Base-by-base conservation (phyloP, 83 land plant species). In the Isoetes engelmannii region DNA sequence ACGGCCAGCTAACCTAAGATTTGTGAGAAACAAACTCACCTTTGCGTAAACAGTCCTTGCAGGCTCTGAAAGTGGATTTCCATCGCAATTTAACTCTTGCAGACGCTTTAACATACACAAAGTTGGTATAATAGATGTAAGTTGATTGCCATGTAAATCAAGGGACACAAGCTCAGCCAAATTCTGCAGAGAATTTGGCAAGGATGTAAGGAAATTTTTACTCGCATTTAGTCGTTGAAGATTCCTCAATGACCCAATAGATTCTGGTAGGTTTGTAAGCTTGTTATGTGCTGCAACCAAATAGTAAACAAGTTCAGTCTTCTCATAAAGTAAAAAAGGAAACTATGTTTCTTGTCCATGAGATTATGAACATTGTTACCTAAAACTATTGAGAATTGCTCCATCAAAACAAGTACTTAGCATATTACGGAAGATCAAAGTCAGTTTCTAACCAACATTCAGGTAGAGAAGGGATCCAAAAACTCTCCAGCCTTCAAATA, bases 1-100 rank as follows among this genome's bases (percentile, higher is more conserved):
- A 28, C 37, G 2, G 2, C 37, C 37, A 28, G 1, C 37, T 28
- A 28, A 28, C 37, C 37, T 28, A 28, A 28, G 37, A 28, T 28
- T 28, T 28, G 2, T 28, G 37, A 28, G 37, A 28, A 28, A 28
- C 37, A 28, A 28, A 28, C 37, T 28, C 37, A 28, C 37, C 37
- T 28, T 28, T 28, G 37, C 37, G 19, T 77, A 77, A 20, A 77
- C 58, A 20, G 59, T 47, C 37, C 50, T 67, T 20, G 58, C 70
- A 48, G 80, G 76, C 53, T 77, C 80, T 60, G 68, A 60, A 37
- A 77, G 47, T 45, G 77, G 77, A 67, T 77, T 77, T 37, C 75
- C 80, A 57, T 21, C 48, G 45, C 80, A 77, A 10, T 77, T 72
- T 46, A 77, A 67, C 61, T 65, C 70, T 5, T 58, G 79, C 5